Conservation (phyloP, 352 stramenopile species). For the Phytophthora sansomeana region DNA sequence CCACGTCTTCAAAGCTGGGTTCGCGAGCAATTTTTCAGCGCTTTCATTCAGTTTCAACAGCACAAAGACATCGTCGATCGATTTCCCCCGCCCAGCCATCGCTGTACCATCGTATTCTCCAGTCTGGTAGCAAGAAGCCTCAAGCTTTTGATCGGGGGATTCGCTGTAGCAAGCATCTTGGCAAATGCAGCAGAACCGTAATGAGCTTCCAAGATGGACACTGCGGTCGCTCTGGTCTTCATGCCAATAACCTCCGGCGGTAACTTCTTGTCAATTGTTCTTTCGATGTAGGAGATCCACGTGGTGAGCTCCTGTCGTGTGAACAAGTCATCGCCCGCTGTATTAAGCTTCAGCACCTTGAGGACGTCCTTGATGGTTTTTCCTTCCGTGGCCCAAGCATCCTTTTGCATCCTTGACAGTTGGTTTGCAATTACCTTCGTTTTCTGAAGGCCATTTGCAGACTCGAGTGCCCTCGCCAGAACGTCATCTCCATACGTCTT, state of each 20-base stretch:
- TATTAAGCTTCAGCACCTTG: slow-evolving; percentile 9
- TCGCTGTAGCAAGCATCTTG: slow-evolving; percentile 8
- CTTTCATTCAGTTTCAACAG: background rate
- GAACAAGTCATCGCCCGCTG: background rate
- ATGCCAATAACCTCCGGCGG: too few species aligned
- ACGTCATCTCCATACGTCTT: background rate
- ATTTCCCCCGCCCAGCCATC: background rate
- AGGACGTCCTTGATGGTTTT: slow-evolving; percentile 10
- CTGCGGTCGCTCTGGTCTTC: too few species aligned
- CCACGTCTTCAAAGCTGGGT: slow-evolving; percentile 4
- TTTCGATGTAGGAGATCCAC: too few species aligned
- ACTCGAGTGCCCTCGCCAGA: background rate
- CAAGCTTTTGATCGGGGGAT: background rate
- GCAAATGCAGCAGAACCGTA: background rate
- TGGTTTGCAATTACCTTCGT: background rate
- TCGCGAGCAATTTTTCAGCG: background rate
- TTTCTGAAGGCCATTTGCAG: background rate
- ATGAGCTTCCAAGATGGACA: too few species aligned
- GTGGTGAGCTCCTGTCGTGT: background rate
- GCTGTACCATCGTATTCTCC: background rate
- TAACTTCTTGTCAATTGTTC: too few species aligned
- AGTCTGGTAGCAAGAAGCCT: background rate
- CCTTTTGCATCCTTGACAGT: background rate
- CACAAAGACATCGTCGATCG: background rate
- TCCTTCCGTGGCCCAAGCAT: slow-evolving; percentile 3